A percentile compares a stretch with the other conserved stretches of the same genome.
These are phyloP conservation scores for Nitzschia sp. DNA, from an alignment of 108 stramenopile genomes.

Conservation along the genomic window DNA sequence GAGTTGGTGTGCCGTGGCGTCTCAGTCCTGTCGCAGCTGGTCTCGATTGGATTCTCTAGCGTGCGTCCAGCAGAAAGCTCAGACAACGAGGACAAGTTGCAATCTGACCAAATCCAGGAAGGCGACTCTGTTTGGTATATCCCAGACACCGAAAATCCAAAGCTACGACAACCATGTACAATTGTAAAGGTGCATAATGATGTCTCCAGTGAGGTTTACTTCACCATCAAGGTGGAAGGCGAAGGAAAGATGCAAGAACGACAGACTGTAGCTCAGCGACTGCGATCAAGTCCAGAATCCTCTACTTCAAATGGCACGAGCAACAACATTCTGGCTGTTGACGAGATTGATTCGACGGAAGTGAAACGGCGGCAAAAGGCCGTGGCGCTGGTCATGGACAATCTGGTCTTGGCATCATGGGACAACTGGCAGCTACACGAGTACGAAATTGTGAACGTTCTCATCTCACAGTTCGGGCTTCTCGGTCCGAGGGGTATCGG, in stretches of 20 bases:
- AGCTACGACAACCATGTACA: conserved; percentile 31
- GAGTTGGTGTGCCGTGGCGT: conserved; percentile 13
- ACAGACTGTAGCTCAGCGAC: conserved; percentile 64
- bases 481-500: conserved; percentile 56
- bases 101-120: conserved; percentile 28
- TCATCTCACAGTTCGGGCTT: conserved; percentile 63
- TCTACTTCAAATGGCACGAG: background rate
- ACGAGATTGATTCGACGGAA: conserved; percentile 13
- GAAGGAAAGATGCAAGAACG: conserved; percentile 47
- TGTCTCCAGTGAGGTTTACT: conserved; percentile 66
- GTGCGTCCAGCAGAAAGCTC: background rate
- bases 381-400: conserved; percentile 30
- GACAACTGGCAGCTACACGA: conserved; percentile 22
- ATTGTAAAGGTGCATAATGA: conserved; percentile 75
- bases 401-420: conserved; percentile 37
- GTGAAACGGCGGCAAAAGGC: conserved; percentile 26
- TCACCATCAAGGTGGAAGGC: conserved; percentile 48
- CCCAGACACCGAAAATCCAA: conserved; percentile 40
- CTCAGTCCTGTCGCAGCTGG: conserved; percentile 28
- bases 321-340: background rate
- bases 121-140: conserved; percentile 74
- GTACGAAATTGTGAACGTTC: conserved; percentile 53
- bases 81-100: background rate
- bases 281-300: conserved; percentile 23
- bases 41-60: conserved; percentile 18